Conservation (phyloP, 2,329 filamentous ascomycete genomes). For the Diaporthe sp. region DNA sequence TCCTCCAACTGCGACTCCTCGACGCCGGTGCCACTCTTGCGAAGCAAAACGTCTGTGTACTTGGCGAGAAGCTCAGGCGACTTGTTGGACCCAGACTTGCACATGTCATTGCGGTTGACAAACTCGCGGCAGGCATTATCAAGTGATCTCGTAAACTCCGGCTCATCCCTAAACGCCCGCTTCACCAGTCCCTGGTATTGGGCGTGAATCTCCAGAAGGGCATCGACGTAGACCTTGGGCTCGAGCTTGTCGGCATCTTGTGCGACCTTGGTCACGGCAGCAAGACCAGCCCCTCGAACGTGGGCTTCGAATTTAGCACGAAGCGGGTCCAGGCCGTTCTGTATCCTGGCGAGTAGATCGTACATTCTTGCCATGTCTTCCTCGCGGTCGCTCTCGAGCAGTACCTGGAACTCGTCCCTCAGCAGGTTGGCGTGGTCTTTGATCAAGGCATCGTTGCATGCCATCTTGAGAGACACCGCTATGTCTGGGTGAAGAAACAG, state of each 20-base stretch:
- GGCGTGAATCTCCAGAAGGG: conserved; percentile 91
- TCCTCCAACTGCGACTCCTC: conserved; percentile 95
- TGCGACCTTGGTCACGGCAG: conserved; percentile 91
- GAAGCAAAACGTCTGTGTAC: conserved; percentile 91
- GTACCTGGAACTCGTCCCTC: conserved; percentile 92
- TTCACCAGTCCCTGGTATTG: conserved; percentile 94
- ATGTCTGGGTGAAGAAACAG: conserved; percentile 95
- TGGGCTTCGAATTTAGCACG: conserved; percentile 90
- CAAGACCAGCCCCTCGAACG: conserved; percentile 87
- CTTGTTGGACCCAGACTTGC: conserved; percentile 91
- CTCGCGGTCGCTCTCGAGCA: conserved; percentile 93
- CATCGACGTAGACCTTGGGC: conserved; percentile 96
- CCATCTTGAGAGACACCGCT: conserved; percentile 82
- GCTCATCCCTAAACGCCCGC: conserved; percentile 92
- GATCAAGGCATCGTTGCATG: conserved; percentile 90
- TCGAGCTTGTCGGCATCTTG: conserved; percentile 90
- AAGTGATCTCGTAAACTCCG: conserved; percentile 94
- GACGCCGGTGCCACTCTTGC: conserved; percentile 91
- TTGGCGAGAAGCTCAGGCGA: conserved; percentile 95
- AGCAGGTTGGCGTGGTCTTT: conserved; percentile 87
- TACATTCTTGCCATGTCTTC: conserved; percentile 99
- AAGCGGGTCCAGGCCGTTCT: conserved; percentile 90
- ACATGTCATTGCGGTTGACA: conserved; percentile 96
- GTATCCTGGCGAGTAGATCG: conserved; percentile 86
- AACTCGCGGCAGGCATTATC: conserved; percentile 99